Base-by-base conservation (phyloP, 164 flowering plant genomes). In the Protea cynaroides region DNA sequence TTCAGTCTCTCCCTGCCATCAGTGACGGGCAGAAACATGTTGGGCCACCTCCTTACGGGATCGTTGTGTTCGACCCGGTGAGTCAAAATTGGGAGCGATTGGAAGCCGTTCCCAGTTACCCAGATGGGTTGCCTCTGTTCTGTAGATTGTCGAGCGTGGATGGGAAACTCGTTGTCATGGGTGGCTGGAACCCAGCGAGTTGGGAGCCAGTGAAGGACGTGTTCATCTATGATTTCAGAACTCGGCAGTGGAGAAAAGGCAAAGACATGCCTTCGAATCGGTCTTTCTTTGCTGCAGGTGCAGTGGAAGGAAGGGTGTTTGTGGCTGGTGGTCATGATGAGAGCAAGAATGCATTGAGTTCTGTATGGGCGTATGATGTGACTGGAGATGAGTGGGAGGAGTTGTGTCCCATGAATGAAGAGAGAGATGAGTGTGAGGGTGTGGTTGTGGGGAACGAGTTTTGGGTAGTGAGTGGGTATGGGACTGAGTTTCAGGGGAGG, bases 271-370 rank as follows among this genome's bases (percentile, higher is more conserved):
- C 88, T 18, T 67, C 70, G 54, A 76, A 71, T 17, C 70, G 90
- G 63, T 84, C 97, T 7, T 87, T 91, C 68, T 91, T 87, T 71
- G 87, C 88, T 7, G 63, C 74, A 3, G 86, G 80, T 0, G 81
- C 77, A 4, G 8, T 34, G 4, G 80, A 67, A 7, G 88, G 86
- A 24, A 66, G 60, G 38, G 71, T 91, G 0, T 75, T 63, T 21
- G 82, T 87, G 8, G 97, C 91, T 2, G 96, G 96, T 17, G 97
- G 96, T 1, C 97, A 91, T 73, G 98, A 91, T 59, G 85, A 81
- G 78, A 74, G 66, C 67, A 91, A 91, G 75, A 91, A 87, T 76
- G 96, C 96, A n/a, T 18, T 84, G 74, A 75, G 51, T 3, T 50
- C 87, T 19, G 86, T 81, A 29, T 76, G 82, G 83, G 81, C 66